Percentiles rank a stretch among this genome's conserved stretches.
Conservation (phyloP, 1,139 yeast genomes). For the Debaryomyces subglobosus region DNA sequence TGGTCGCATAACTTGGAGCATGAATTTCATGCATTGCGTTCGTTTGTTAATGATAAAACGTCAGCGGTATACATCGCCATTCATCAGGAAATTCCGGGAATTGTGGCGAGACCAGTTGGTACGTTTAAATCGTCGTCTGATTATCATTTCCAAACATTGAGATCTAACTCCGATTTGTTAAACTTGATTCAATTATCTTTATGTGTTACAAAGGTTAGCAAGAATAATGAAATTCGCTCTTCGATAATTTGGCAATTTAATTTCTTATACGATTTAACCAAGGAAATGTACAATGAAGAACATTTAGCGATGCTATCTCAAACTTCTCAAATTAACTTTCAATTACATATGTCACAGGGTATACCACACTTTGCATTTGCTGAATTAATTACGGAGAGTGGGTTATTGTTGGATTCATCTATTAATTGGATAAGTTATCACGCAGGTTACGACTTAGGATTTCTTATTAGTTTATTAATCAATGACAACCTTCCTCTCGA, state of each 20-base stretch:
- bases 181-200: conserved; percentile 87
- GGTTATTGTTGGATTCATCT: conserved; percentile 71
- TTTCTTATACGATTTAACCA: conserved; percentile 73
- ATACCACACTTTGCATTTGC: conserved; percentile 82
- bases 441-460: conserved; percentile 94
- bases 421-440: conserved; percentile 92
- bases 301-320: conserved; percentile 65
- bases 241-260: conserved; percentile 95
- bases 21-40: conserved; percentile 76
- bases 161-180: conserved; percentile 86
- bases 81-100: conserved; percentile 94
- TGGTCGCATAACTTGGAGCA: conserved; percentile 85
- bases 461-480: conserved; percentile 74
- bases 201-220: conserved; percentile 71
- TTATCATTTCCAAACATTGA: conserved; percentile 92
- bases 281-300: conserved; percentile 87
- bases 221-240: conserved; percentile 64
- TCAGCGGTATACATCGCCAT: conserved; percentile 65
- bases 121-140: conserved; percentile 87
- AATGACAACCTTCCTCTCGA: conserved; percentile 80
- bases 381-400: conserved; percentile 83
- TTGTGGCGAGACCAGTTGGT: conserved; percentile 96
- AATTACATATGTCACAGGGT: conserved; percentile 74
- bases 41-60: conserved; percentile 64
- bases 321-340: conserved; percentile 84